phyloP scores from a whole-genome alignment of 176 grass and related monocot species.

The Lolium rigidum region DNA sequence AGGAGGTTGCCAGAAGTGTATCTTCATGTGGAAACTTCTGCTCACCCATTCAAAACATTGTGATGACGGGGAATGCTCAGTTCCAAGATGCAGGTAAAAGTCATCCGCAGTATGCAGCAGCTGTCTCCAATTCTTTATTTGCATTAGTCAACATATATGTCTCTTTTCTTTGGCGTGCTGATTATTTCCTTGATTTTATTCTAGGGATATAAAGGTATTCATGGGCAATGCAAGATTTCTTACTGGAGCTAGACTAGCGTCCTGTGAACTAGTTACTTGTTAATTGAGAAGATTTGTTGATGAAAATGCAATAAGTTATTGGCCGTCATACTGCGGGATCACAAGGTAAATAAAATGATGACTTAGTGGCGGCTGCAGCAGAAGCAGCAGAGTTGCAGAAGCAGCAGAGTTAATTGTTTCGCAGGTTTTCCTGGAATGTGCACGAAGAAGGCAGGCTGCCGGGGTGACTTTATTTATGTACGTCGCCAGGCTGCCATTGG shows the following conservation, averaged over 20 bases:
- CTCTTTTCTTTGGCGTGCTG: not conserved
- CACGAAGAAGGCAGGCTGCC: not conserved
- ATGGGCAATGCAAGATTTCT: not conserved
- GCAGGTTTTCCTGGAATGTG: conserved; percentile 29
- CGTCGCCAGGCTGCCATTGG: not conserved
- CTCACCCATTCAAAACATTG: conserved; percentile 50
- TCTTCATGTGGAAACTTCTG: conserved; percentile 80
- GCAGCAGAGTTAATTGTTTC: conserved; percentile 29
- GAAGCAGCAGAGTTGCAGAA: not conserved
- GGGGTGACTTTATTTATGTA: not conserved
- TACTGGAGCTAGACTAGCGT: conserved; percentile 4
- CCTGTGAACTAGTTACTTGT: conserved; percentile 36
- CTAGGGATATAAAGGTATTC: conserved; percentile 57
- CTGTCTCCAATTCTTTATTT: not conserved
- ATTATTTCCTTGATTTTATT: not conserved
- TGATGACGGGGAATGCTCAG: conserved; percentile 9
- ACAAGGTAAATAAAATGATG: conserved; percentile 50
- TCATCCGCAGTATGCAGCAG: conserved; percentile 16
- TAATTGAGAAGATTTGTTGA: conserved; percentile 50
- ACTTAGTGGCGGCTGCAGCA: not conserved
- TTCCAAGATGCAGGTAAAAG: conserved; percentile 64
- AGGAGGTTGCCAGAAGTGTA: conserved; percentile 69
- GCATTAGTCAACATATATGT: not conserved
- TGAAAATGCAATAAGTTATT: conserved; percentile 43
- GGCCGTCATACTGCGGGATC: not conserved